Base-by-base conservation (phyloP, 192 early-diverging fungal genomes). In the Lobosporangium transversale region DNA sequence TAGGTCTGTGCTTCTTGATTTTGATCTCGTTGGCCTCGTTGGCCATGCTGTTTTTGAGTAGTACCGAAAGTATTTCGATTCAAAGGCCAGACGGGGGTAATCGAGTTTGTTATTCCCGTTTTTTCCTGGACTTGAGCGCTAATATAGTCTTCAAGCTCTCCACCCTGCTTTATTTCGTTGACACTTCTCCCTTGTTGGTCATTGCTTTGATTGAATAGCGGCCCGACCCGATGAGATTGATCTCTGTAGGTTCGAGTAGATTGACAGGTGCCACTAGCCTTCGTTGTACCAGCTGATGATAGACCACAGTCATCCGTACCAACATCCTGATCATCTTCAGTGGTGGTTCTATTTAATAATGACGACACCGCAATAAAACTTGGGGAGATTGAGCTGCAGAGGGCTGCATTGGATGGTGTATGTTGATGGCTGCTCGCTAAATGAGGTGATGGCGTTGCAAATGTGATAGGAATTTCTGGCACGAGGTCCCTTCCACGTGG, bases 401-500 rank as follows among this genome's bases (percentile, higher is more conserved):
- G 51, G 32, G 21, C 30, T 21, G 21, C 33, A 1, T 52, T 43
- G 1, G 68, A 70, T 26, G 53, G 56, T 8, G 45, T 24, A 26
- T 51, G 67, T 36, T 40, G 58, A 47, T 61, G 67, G 17, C 23
- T 58, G 23, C 47, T 49, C 29, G 29, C 43, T 15, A 48, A 17
- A 30, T 55, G 57, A 24, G 70, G 62, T 4, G 70, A 65, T 4
- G 70, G 70, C 14, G 70, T 74, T 6, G 62, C 56, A 0, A 45
- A 26, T 5, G 29, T 54, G 42, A 65, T 74, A 1, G 70, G 27
- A 18, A 74, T 74, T 2, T 74, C 70, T 15, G 70, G 70, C 27
- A 74, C 48, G 47, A 4, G n/a, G n/a, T n/a, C n/a, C n/a, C n/a
- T n/a, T n/a, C n/a, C n/a, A n/a, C n/a, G n/a, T n/a, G n/a, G n/a